Percentiles rank a stretch among this genome's conserved stretches.
Evolutionary conservation across 495 filamentous ascomycete genomes (phyloP).

Genomic region (Pyrenopolyporus hunteri): DNA sequence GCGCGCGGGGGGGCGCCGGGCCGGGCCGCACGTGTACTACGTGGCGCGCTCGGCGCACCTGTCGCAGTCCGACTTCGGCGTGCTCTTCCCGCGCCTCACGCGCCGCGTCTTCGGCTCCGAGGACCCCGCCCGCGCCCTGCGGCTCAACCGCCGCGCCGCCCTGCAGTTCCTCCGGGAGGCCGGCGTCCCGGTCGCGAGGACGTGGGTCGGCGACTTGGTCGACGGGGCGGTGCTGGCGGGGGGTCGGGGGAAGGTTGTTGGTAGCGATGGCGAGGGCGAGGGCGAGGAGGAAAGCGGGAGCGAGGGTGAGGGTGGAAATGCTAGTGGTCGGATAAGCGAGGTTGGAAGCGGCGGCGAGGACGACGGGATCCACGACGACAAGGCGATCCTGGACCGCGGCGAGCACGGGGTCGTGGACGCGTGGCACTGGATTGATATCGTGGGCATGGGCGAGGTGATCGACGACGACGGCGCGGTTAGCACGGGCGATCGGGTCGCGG

Average conservation of each 20-base stretch:
- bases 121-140: conserved; percentile 65
- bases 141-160: conserved; percentile 67
- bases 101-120: conserved; percentile 62
- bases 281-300: conserved; percentile 10
- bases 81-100: conserved; percentile 73
- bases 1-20: conserved; percentile 31
- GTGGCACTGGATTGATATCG: conserved; percentile 52
- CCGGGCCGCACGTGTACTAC: conserved; percentile 66
- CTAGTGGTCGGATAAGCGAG: background rate
- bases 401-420: conserved; percentile 32
- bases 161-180: conserved; percentile 64
- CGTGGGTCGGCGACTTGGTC: conserved; percentile 55
- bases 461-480: conserved; percentile 21
- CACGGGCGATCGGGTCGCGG: conserved; percentile 28
- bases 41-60: conserved; percentile 68
- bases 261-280: background rate
- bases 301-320: background rate
- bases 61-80: conserved; percentile 77
- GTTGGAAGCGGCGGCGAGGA: background rate
- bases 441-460: conserved; percentile 49
- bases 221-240: conserved; percentile 41
- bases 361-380: conserved; percentile 43
- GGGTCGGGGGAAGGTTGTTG: background rate
- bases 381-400: conserved; percentile 47
- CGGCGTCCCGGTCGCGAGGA: conserved; percentile 58